These are phyloP conservation scores for Trypanosoma scelopori DNA, from an alignment of 208 protist species.

Conservation along the genomic window DNA sequence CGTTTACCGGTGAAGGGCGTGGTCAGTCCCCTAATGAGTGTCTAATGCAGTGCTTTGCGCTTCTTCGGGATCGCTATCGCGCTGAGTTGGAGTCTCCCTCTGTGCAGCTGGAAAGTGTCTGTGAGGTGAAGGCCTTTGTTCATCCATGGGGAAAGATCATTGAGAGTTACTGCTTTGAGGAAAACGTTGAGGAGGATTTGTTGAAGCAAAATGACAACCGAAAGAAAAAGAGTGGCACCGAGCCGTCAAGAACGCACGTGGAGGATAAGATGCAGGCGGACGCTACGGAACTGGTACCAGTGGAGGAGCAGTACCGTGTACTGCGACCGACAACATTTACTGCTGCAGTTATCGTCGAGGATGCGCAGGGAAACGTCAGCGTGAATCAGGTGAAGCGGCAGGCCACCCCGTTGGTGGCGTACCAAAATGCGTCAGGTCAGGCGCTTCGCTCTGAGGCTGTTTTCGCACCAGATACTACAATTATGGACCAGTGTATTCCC, in stretches of 20 bases:
- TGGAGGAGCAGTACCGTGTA: slow-evolving; percentile 30
- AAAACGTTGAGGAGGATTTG: slow-evolving; percentile 1
- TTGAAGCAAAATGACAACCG: slow-evolving; percentile 8
- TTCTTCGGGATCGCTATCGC: slow-evolving; percentile 53
- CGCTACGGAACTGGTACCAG: neutral
- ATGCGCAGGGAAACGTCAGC: slow-evolving; percentile 40
- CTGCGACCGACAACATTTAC: slow-evolving; percentile 44
- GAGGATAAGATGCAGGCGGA: neutral
- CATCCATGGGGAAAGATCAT: slow-evolving; percentile 25
- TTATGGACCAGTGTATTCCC: slow-evolving; percentile 28
- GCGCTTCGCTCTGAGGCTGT: slow-evolving; percentile 40
- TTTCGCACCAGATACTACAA: slow-evolving; percentile 19
- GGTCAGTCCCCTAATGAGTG: slow-evolving; percentile 63
- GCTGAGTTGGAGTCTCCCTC: slow-evolving; percentile 52
- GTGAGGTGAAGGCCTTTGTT: slow-evolving; percentile 60
- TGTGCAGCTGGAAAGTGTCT: slow-evolving; percentile 62
- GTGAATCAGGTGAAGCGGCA: slow-evolving; percentile 48
- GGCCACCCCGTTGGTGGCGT: slow-evolving; percentile 48
- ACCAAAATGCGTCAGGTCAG: slow-evolving; percentile 46
- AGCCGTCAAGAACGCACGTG: neutral
- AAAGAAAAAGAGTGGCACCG: neutral
- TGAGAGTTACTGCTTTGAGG: slow-evolving; percentile 34
- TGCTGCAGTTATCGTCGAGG: slow-evolving; percentile 36
- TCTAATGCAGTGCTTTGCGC: slow-evolving; percentile 53
- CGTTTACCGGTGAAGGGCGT: slow-evolving; percentile 40